Evolutionary conservation across 2,329 filamentous ascomycete species (phyloP).

Genomic region (Camillea tinctor): DNA sequence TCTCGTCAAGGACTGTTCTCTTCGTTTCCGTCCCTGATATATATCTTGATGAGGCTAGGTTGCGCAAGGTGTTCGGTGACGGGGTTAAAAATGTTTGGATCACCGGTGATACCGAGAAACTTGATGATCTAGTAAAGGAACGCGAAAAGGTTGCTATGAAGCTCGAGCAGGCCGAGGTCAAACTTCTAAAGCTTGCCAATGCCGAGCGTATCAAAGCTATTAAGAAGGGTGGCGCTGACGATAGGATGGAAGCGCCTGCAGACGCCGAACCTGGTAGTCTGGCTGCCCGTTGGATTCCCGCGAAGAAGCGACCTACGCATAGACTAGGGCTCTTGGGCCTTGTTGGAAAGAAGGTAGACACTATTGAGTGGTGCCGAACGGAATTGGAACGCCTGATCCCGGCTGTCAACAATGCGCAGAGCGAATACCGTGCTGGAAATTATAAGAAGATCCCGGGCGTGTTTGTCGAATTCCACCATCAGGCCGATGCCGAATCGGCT

Average conservation of each 20-base stretch:
- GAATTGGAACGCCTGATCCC: constrained; percentile 76
- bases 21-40: constrained; percentile 79
- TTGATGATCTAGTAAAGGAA: constrained; percentile 79
- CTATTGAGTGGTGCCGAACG: constrained; percentile 82
- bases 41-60: constrained; percentile 73
- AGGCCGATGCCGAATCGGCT: constrained; percentile 81
- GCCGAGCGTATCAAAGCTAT: constrained; percentile 64
- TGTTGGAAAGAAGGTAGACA: constrained; percentile 87
- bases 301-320: constrained; percentile 75
- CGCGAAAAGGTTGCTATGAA: constrained; percentile 77
- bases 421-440: constrained; percentile 63
- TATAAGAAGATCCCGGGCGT: constrained; percentile 70
- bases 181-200: constrained; percentile 78
- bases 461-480: constrained; percentile 85
- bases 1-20: constrained; percentile 87
- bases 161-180: constrained; percentile 83
- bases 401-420: constrained; percentile 67
- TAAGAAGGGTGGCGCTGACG: constrained; percentile 53
- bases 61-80: constrained; percentile 78
- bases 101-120: constrained; percentile 69
- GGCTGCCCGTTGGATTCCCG: constrained; percentile 71
- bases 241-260: constrained; percentile 47
- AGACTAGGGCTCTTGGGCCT: constrained; percentile 65
- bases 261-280: constrained; percentile 68
- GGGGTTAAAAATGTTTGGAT: constrained; percentile 85